These are phyloP conservation scores for Candida khao-thaluensis DNA, from an alignment of 805 yeast genomes.

Conservation along the genomic window DNA sequence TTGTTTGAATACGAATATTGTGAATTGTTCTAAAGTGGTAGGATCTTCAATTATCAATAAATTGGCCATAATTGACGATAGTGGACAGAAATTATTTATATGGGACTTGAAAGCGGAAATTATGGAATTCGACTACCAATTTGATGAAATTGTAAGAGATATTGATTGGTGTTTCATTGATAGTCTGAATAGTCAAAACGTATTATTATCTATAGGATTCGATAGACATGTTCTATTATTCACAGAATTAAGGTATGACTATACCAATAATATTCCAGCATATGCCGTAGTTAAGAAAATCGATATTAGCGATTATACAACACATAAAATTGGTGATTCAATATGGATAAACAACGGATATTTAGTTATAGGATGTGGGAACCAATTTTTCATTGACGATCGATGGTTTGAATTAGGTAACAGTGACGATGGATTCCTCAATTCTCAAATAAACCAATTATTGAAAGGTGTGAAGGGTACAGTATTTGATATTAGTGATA, in stretches of 20 bases:
- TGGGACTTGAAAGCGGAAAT: constrained; percentile 77
- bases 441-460: constrained; percentile 48
- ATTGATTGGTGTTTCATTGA: constrained; percentile 81
- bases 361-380: constrained; percentile 83
- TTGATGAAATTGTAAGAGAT: constrained; percentile 51
- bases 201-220: constrained; percentile 81
- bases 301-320: constrained; percentile 67
- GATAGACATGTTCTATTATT: constrained; percentile 59
- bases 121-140: constrained; percentile 58
- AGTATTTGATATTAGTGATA: constrained; percentile 53
- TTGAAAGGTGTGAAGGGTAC: constrained; percentile 28
- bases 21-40: constrained; percentile 51
- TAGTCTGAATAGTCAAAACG: constrained; percentile 30
- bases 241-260: constrained; percentile 84
- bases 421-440: constrained; percentile 37
- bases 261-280: constrained; percentile 75
- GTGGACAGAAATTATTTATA: constrained; percentile 54
- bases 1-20: constrained; percentile 55
- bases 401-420: constrained; percentile 44
- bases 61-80: constrained; percentile 66
- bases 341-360: constrained; percentile 81
- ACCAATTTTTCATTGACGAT: constrained; percentile 83
- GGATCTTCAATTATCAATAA: constrained; percentile 73
- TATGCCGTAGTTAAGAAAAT: constrained; percentile 74
- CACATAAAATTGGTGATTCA: constrained; percentile 85